Base-by-base conservation (phyloP, 257 asterid genomes). In the Nicotiana undulata region DNA sequence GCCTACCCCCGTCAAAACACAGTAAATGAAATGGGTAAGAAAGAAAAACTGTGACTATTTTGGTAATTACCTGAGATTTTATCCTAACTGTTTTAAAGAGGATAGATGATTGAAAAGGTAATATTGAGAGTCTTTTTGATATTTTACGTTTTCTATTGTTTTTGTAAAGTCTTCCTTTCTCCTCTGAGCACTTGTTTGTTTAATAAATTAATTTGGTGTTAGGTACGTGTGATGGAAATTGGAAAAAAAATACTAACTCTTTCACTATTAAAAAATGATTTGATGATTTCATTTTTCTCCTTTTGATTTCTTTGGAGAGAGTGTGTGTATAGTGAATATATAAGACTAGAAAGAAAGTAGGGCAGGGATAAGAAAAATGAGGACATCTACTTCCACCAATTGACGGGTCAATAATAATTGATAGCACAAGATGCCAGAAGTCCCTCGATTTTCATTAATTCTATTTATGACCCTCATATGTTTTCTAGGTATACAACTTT, bases 191-290 rank as follows among this genome's bases (percentile, higher is more conserved):
- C 29, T 81, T 76, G 31, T 32, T 58, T 77, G 16, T 20, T 68
- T 40, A 5, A 68, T 40, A 40, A 40, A 1, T 12, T 40, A 44
- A 46, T 46, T 13, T 22, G 60, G 83, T 59, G 86, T 84, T 80
- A 76, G 87, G 86, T 82, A 68, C 63, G 68, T 80, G 82, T 68
- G 86, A 82, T 77, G 81, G 49, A 40, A 40, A 40, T 40, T 40
- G 10, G 49, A 40, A 11, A 40, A 26, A 0, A 1, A 26, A 26
- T 26, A 26, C 28, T 26, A 1, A 26, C 28, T 26, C 28, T 26
- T 26, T 26, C 28, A 26, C 28, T 26, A 26, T 26, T 26, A 26
- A 0, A 26, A 26, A 26, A 26, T n/a, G n/a, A n/a, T n/a, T n/a
- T n/a, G n/a, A n/a, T n/a, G 28, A 1, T 26, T 26, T 26, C 28